Evolutionary conservation across 176 grass and related monocot genomes (phyloP).

Genomic region (Triticum urartu): DNA sequence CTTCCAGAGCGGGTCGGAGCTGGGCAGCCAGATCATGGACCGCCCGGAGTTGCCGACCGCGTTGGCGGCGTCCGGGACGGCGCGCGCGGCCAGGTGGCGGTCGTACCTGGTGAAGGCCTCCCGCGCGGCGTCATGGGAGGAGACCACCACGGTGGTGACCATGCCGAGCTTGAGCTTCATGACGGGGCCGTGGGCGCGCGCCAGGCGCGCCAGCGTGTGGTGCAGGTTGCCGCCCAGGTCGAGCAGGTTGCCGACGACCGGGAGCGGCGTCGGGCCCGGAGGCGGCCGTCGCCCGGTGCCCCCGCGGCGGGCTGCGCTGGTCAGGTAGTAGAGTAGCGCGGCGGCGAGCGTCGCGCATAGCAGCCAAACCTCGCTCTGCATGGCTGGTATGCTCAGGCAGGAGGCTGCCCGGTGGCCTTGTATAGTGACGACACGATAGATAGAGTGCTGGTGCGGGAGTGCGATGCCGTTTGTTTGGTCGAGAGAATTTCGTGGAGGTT

Average conservation of each 20-base stretch:
- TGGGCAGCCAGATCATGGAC: constrained; percentile 9
- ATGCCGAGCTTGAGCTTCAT: neutral
- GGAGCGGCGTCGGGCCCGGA: neutral
- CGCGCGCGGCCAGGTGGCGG: constrained; percentile 10
- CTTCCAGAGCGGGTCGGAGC: neutral
- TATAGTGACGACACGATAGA: too few relatives aligned
- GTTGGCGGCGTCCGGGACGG: neutral
- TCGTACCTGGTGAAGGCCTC: neutral
- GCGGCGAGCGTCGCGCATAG: neutral
- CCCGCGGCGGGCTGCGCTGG: neutral
- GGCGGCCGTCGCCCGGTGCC: neutral
- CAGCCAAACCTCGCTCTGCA: neutral
- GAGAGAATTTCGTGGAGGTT: too few relatives aligned
- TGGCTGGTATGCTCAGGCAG: too few relatives aligned
- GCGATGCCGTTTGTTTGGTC: too few relatives aligned
- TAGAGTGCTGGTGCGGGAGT: too few relatives aligned
- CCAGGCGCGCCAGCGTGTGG: neutral
- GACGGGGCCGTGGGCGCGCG: neutral
- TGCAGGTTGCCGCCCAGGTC: neutral
- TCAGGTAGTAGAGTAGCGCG: neutral
- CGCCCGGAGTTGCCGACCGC: neutral
- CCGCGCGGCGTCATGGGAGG: neutral
- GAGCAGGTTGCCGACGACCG: neutral
- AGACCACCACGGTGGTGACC: neutral
- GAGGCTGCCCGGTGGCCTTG: too few relatives aligned